Evolutionary conservation across 495 filamentous ascomycete species (phyloP).

Genomic region (Lophiotrema nucula): DNA sequence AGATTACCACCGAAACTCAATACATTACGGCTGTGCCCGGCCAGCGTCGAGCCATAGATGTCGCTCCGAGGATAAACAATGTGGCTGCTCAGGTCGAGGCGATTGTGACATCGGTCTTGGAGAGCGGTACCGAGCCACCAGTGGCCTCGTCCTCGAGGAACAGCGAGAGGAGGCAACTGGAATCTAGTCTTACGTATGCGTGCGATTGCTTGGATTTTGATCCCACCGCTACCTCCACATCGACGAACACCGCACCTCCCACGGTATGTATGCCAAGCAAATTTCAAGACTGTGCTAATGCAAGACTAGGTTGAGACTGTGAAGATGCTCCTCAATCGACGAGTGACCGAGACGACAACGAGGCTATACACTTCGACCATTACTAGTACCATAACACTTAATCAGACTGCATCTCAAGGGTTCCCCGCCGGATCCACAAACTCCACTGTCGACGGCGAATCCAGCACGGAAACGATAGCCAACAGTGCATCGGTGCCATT

Average conservation of each 20-base stretch:
- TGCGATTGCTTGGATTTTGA: conserved; percentile 20
- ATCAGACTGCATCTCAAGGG: neutral
- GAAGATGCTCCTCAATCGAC: neutral
- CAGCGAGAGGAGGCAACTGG: neutral
- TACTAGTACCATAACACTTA: neutral
- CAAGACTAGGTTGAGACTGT: too few species aligned
- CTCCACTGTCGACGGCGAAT: neutral
- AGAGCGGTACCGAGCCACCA: neutral
- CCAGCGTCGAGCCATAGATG: neutral
- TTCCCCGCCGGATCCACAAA: too few species aligned
- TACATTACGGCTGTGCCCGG: neutral
- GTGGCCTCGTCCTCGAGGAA: neutral
- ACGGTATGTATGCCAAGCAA: conserved; percentile 13
- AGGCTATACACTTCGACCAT: neutral
- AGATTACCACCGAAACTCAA: conserved; percentile 4
- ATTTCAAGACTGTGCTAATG: too few species aligned
- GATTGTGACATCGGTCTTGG: conserved; percentile 5
- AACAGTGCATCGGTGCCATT: neutral
- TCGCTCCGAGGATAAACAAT: neutral
- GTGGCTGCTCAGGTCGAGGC: neutral
- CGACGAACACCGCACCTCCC: conserved; percentile 25
- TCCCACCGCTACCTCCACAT: conserved; percentile 17
- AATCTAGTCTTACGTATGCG: conserved; percentile 20
- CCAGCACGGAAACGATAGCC: neutral
- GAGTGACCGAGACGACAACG: neutral